These are phyloP conservation scores for Stipa capillata DNA, from an alignment of 176 grass and related monocot genomes.

Conservation along the genomic window DNA sequence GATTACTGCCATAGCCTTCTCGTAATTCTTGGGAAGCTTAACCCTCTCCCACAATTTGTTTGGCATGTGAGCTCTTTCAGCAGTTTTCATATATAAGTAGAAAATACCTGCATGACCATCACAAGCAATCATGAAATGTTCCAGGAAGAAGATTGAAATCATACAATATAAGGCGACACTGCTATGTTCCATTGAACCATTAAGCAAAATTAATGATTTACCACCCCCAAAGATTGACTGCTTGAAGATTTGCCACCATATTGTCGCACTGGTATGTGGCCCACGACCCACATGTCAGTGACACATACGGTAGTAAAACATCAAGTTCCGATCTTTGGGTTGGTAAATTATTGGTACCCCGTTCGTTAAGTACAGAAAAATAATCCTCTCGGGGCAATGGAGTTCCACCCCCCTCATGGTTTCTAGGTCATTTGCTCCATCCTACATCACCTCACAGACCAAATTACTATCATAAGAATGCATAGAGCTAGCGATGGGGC, in stretches of 20 bases:
- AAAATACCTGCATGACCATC: slow-evolving; percentile 51
- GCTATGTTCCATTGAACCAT: too few species aligned
- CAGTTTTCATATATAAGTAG: slow-evolving; percentile 94
- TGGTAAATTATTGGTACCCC: too few species aligned
- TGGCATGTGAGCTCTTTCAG: slow-evolving; percentile 83
- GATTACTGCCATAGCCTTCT: slow-evolving; percentile 67
- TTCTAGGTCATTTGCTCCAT: not conserved
- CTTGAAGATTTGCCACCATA: not conserved
- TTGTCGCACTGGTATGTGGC: too few species aligned
- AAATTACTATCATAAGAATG: too few species aligned
- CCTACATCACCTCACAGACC: not conserved
- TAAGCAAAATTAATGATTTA: not conserved
- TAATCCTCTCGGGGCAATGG: too few species aligned
- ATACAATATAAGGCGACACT: too few species aligned
- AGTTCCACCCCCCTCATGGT: not conserved
- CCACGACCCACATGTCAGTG: too few species aligned
- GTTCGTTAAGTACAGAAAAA: not conserved
- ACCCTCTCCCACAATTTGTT: slow-evolving; percentile 92
- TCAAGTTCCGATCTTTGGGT: not conserved
- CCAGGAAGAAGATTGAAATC: not conserved
- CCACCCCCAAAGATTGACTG: not conserved
- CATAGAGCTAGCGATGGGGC: too few species aligned
- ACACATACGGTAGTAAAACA: too few species aligned
- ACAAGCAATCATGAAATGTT: not conserved
- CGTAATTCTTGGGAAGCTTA: slow-evolving; percentile 77